Percentiles rank a stretch among this genome's conserved stretches.
phyloP scores from a whole-genome alignment of 371 early-diverging fungal genomes.

The Rhizomucor miehei region DNA sequence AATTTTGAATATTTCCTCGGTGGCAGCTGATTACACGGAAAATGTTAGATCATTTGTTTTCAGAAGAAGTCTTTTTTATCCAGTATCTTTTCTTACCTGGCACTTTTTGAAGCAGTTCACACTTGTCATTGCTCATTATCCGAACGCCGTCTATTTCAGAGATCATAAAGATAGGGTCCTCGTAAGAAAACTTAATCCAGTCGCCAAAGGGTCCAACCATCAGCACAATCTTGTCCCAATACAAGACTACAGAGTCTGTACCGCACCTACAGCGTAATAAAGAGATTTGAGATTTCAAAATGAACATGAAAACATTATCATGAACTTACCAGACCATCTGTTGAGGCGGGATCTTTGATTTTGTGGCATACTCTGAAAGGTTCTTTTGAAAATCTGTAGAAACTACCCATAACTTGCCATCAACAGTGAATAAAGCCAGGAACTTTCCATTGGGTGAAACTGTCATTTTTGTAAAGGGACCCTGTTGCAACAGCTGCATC shows the following conservation, averaged over 20 bases:
- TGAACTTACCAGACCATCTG: slow-evolving; percentile 90
- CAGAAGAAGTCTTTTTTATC: too few species aligned
- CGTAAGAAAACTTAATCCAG: slow-evolving; percentile 80
- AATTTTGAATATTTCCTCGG: slow-evolving; percentile 85
- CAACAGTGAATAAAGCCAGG: slow-evolving; percentile 77
- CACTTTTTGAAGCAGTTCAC: slow-evolving; percentile 86
- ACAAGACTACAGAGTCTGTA: slow-evolving; percentile 88
- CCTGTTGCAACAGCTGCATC: slow-evolving; percentile 72
- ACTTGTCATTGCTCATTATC: slow-evolving; percentile 78
- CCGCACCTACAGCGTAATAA: slow-evolving; percentile 73
- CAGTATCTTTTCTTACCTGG: slow-evolving; percentile 54
- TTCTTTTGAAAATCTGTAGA: slow-evolving; percentile 94
- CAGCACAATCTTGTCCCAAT: slow-evolving; percentile 78
- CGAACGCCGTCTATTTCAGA: slow-evolving; percentile 94
- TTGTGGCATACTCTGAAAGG: slow-evolving; percentile 80
- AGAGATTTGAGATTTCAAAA: neutral
- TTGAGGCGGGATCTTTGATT: slow-evolving; percentile 66
- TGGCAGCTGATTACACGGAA: slow-evolving; percentile 48
- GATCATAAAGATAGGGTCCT: slow-evolving; percentile 75
- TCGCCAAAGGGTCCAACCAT: slow-evolving; percentile 95
- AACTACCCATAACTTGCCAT: slow-evolving; percentile 89
- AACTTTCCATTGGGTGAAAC: slow-evolving; percentile 94
- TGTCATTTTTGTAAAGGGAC: slow-evolving; percentile 86
- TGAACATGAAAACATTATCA: neutral
- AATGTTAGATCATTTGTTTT: neutral